These are phyloP conservation scores for Paxillus rubicundulus DNA, from an alignment of 768 basidiomycete genomes.

Conservation along the genomic window DNA sequence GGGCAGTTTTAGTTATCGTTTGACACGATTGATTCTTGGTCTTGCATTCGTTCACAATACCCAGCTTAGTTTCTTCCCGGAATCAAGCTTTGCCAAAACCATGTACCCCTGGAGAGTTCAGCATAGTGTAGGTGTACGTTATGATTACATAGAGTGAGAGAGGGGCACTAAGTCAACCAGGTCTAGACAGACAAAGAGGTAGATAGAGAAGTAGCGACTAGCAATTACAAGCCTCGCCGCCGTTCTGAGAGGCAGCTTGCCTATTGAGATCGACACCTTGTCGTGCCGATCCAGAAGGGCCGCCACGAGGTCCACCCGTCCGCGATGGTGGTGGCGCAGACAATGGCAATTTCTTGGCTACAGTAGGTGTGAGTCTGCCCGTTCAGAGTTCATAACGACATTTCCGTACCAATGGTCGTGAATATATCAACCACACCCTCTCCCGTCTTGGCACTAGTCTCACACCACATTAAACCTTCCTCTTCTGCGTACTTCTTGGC, in stretches of 20 bases:
- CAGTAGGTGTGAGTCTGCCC: conserved; percentile 4
- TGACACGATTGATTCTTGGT: background rate
- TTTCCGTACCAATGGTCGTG: conserved; percentile 72
- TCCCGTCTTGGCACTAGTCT: conserved; percentile 88
- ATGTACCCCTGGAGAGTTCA: conserved; percentile 24
- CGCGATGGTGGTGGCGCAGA: conserved; percentile 68
- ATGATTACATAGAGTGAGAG: conserved; percentile 30
- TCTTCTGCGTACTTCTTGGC: conserved; percentile 91
- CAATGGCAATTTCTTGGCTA: conserved; percentile 88
- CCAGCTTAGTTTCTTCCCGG: background rate
- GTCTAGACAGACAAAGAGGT: conserved; percentile 4
- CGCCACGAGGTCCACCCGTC: conserved; percentile 48
- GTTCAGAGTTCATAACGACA: background rate
- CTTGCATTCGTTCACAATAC: background rate
- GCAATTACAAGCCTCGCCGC: conserved; percentile 75
- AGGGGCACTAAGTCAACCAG: conserved; percentile 11
- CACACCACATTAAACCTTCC: conserved; percentile 90
- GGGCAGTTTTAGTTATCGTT: background rate
- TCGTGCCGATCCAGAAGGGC: conserved; percentile 49
- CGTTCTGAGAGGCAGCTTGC: conserved; percentile 47
- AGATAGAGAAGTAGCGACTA: conserved; percentile 31
- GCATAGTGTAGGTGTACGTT: conserved; percentile 24
- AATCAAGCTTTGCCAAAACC: conserved; percentile 1
- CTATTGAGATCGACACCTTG: conserved; percentile 82
- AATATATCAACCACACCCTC: conserved; percentile 87